Evolutionary conservation across 345 rosid species (phyloP).

Genomic region (Syzygium grande): DNA sequence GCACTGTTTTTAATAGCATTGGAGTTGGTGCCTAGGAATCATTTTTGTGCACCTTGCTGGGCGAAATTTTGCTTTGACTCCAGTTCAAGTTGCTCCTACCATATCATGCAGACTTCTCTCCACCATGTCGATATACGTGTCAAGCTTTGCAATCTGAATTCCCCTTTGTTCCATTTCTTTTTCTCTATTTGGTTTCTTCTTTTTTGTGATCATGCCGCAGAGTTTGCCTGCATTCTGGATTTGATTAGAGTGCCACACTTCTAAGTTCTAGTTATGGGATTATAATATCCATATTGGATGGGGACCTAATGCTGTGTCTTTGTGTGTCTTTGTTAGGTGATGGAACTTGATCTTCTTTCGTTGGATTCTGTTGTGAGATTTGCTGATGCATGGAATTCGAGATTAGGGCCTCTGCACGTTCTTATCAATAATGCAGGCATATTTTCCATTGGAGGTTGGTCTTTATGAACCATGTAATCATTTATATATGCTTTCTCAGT

Average conservation of each 20-base stretch:
- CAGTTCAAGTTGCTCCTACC: neutral
- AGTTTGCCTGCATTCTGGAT: neutral
- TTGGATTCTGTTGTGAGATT: conserved; percentile 69
- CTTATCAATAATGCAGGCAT: conserved; percentile 93
- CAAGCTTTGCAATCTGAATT: neutral
- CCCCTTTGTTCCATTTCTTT: neutral
- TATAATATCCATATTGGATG: neutral
- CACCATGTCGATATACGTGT: neutral
- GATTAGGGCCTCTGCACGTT: conserved; percentile 62
- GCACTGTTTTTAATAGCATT: neutral
- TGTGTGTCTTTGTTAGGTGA: conserved; percentile 34
- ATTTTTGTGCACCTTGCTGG: neutral
- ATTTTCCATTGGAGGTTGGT: conserved; percentile 84
- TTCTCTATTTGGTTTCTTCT: neutral
- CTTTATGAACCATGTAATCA: neutral
- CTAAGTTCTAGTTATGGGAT: neutral
- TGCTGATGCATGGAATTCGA: conserved; percentile 63
- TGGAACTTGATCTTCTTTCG: conserved; percentile 96
- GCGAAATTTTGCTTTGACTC: neutral
- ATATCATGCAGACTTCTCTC: neutral
- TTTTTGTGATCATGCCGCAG: neutral
- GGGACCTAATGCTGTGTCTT: neutral
- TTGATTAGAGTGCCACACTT: neutral
- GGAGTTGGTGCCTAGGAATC: neutral
- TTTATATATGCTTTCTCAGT: neutral